phyloP scores from a whole-genome alignment of 2,329 filamentous ascomycete species.

The Chlorencoelia australis region DNA sequence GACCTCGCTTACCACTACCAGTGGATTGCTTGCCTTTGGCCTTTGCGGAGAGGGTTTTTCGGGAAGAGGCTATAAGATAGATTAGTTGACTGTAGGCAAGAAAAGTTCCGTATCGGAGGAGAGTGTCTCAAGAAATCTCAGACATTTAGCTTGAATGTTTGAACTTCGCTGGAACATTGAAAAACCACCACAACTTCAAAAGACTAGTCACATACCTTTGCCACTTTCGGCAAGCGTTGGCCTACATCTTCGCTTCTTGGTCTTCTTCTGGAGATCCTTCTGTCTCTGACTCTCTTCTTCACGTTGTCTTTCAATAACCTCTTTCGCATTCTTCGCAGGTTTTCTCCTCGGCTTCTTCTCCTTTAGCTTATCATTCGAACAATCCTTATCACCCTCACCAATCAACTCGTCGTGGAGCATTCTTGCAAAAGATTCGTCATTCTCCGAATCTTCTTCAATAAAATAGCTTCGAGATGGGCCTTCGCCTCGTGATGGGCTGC shows the following conservation, averaged over 20 bases:
- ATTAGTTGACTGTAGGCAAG: too few relatives aligned
- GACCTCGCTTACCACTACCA: too few relatives aligned
- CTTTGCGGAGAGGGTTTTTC: neutral
- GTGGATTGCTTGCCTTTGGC: constrained; percentile 9
- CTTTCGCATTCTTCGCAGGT: constrained; percentile 15
- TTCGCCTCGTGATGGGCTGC: constrained; percentile 1
- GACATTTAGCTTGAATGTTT: too few relatives aligned
- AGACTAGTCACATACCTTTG: too few relatives aligned
- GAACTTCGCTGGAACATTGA: neutral
- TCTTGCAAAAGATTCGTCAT: constrained; percentile 1
- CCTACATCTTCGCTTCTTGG: constrained; percentile 12
- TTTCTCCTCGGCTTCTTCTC: constrained; percentile 13
- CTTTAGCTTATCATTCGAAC: constrained; percentile 5
- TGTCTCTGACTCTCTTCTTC: constrained; percentile 12
- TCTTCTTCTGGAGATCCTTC: constrained; percentile 14
- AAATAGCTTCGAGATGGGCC: constrained; percentile 1
- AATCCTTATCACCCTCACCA: constrained; percentile 1
- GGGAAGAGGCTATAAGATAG: too few relatives aligned
- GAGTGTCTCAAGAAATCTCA: too few relatives aligned
- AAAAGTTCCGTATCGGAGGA: too few relatives aligned
- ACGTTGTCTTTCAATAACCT: constrained; percentile 6
- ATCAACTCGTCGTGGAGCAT: constrained; percentile 12
- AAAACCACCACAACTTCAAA: too few relatives aligned
- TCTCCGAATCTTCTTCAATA: constrained; percentile 1
- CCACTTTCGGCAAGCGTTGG: neutral